These are phyloP conservation scores for Serendipita sp. DNA, from an alignment of 768 basidiomycete species.

Conservation along the genomic window DNA sequence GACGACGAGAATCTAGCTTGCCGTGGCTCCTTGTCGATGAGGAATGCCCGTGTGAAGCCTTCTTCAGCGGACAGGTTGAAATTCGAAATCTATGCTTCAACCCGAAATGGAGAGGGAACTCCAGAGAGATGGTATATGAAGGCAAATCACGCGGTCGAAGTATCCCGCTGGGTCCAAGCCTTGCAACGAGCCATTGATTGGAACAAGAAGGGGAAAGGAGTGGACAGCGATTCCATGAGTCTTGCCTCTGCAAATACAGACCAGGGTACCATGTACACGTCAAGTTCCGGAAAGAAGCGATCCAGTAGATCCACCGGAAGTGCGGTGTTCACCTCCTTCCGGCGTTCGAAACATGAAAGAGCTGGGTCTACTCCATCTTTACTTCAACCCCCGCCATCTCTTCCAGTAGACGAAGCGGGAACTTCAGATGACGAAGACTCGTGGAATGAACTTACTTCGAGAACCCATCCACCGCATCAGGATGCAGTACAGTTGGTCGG, in stretches of 20 bases:
- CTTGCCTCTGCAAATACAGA: conserved; percentile 11
- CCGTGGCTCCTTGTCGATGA: conserved; percentile 80
- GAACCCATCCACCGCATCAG: conserved; percentile 35
- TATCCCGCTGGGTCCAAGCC: conserved; percentile 70
- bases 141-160: conserved; percentile 78
- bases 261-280: conserved; percentile 10
- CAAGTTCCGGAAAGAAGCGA: conserved; percentile 9
- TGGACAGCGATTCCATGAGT: conserved; percentile 32
- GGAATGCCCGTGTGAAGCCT: conserved; percentile 47
- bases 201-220: conserved; percentile 33
- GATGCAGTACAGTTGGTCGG: conserved; percentile 46
- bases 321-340: not conserved
- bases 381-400: not conserved
- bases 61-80: conserved; percentile 43
- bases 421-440: conserved; percentile 4
- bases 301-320: not conserved
- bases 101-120: conserved; percentile 5
- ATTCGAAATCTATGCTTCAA: conserved; percentile 57
- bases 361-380: not conserved
- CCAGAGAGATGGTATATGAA: conserved; percentile 65
- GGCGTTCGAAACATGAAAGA: not conserved
- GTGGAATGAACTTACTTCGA: conserved; percentile 5
- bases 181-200: conserved; percentile 60
- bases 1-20: conserved; percentile 78
- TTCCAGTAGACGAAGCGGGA: not conserved